Conservation (phyloP, 2,329 filamentous ascomycete species). For the Pseudogymnoascus sp. region DNA sequence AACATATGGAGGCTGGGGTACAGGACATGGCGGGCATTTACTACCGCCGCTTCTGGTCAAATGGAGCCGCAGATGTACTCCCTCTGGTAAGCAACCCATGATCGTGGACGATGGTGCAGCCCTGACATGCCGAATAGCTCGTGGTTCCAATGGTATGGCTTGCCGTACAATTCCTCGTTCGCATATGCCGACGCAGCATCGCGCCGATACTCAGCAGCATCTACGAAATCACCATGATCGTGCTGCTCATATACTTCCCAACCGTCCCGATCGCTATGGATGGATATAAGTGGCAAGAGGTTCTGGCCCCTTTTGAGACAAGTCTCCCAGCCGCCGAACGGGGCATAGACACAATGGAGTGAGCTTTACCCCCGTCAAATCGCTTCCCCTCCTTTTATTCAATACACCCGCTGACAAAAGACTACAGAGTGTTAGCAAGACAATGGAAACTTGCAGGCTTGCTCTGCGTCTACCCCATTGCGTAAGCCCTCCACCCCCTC, state of each 20-base stretch:
- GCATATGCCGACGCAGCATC: not conserved
- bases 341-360: not conserved
- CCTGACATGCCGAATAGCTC: not conserved
- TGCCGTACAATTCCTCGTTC: not conserved
- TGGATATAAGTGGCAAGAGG: not conserved
- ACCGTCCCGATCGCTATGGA: not conserved
- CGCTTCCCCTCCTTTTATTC: not conserved
- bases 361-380: not conserved
- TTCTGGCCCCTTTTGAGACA: not conserved
- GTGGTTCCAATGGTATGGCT: not conserved
- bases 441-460: not conserved
- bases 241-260: conserved; percentile 1
- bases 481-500: not conserved
- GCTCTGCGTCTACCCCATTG: not conserved
- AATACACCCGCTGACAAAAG: not conserved
- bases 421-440: not conserved
- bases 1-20: not conserved
- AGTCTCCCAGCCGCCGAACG: not conserved
- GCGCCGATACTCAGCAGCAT: not conserved
- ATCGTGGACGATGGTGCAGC: not conserved
- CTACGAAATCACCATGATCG: conserved; percentile 4
- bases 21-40: not conserved
- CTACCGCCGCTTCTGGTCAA: not conserved
- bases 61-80: not conserved
- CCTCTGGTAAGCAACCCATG: not conserved